Evolutionary conservation across 148 eudicot genomes (phyloP), one percentile per base, ranked within the genome.

Genomic region (Diospyros kaki): DNA sequence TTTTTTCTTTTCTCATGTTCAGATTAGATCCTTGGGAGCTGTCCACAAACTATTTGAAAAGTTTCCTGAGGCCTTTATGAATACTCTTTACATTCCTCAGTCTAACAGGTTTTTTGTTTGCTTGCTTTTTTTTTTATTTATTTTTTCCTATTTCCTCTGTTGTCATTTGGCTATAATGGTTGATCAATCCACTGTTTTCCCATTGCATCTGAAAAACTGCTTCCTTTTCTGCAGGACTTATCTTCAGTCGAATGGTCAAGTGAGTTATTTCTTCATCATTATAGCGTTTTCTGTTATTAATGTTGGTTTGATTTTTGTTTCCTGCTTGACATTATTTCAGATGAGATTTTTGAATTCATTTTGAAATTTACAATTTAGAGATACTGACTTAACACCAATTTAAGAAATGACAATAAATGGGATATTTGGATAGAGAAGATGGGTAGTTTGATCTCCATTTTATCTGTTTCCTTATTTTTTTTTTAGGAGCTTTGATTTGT

Each of bases 21-120:
- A 95, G 97, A 95, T 95, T 72, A 91, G 94, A 73, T 95, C 99
- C 58, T 83, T 95, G 84, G 97, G 89, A 78, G 85, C 96, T 69
- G 94, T 95, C 77, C 99, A 93, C 78, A 90, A 89, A 73, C 87
- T 88, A 52, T 95, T 95, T 82, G 99, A 91, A 82, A 89, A 87
- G 83, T 95, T 95, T 82, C 99, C 99, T 1, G 83, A 81, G 69
- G 93, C 91, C 58, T 95, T 92, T 82, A 89, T 93, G 85, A 84
- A 90, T 53, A 88, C 84, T 28, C 91, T 95, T 75, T 89, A 90
- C 70, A 83, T 86, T 59, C 86, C 85, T 68, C 82, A 86, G 58
- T 72, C 88, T 46, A 80, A 73, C 83, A 90, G 99, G 99, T 94
- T 38, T 44, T 44, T n/a, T 18, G 18, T 55, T 56, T 53, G 38